Conservation (phyloP, 2,329 filamentous ascomycete species). For the Podosphaera aphanis region DNA sequence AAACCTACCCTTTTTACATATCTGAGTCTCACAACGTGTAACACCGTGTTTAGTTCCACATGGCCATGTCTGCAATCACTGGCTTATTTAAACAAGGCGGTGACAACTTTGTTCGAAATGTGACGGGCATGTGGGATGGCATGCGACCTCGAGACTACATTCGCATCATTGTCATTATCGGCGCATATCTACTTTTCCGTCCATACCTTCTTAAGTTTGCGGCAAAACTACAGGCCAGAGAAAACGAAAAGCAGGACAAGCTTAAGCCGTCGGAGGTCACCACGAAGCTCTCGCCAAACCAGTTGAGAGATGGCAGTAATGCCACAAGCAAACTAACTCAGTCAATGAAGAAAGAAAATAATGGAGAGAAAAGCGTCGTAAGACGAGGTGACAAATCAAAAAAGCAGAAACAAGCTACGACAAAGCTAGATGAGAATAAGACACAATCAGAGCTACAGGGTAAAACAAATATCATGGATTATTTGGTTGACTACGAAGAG, state of each 20-base stretch:
- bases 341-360: not conserved
- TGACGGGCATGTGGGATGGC: constrained; percentile 24
- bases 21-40: too few species aligned
- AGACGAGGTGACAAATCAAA: not conserved
- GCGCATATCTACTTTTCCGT: constrained; percentile 49
- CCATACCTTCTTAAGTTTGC: constrained; percentile 50
- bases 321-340: not conserved
- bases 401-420: not conserved
- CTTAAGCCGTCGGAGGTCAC: constrained; percentile 17
- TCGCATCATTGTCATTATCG: constrained; percentile 46
- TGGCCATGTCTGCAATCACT: not conserved
- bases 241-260: constrained; percentile 27
- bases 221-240: constrained; percentile 36
- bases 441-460: not conserved
- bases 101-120: constrained; percentile 22
- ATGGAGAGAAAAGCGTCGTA: not conserved
- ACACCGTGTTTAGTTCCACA: not conserved
- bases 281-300: constrained; percentile 37
- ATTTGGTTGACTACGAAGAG: constrained; percentile 3
- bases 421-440: not conserved
- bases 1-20: too few species aligned
- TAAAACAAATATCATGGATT: constrained; percentile 1
- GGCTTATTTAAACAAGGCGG: constrained; percentile 3
- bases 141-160: constrained; percentile 34
- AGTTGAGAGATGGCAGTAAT: constrained; percentile 7